A percentile compares a stretch with the other conserved stretches of the same genome.
Conservation (phyloP, 177 flowering plant species). For the Vitis hybrid region DNA sequence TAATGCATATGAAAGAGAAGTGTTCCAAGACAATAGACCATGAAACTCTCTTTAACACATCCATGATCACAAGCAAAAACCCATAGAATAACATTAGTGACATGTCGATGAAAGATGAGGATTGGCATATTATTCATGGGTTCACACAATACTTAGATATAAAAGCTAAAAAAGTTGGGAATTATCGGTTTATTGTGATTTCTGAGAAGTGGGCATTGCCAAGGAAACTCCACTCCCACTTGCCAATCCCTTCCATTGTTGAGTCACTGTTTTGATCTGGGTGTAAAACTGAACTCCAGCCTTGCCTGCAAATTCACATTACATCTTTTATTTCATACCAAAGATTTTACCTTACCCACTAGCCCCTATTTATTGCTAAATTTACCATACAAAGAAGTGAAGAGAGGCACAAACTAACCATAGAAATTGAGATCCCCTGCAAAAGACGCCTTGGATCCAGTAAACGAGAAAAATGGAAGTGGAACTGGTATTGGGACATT, state of each 20-base stretch:
- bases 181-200: slow-evolving; percentile 11
- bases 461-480: slow-evolving; percentile 75
- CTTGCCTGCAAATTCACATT: slow-evolving; percentile 45
- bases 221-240: slow-evolving; percentile 46
- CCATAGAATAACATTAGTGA: too few species aligned
- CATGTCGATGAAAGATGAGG: too few species aligned
- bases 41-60: too few species aligned
- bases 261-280: slow-evolving; percentile 70
- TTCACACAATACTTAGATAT: neutral
- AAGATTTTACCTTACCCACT: neutral
- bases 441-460: slow-evolving; percentile 74
- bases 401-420: slow-evolving; percentile 26
- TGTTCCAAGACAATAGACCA: too few species aligned
- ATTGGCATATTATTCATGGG: neutral
- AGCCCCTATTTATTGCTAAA: too few species aligned
- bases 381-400: neutral
- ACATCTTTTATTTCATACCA: neutral
- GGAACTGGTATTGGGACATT: slow-evolving; percentile 79
- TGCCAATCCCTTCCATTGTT: slow-evolving; percentile 68
- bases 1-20: too few species aligned
- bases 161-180: neutral
- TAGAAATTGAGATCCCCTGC: slow-evolving; percentile 73
- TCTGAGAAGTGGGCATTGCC: slow-evolving; percentile 78
- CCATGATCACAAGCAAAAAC: too few species aligned
- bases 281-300: slow-evolving; percentile 70